A percentile compares a stretch with the other conserved stretches of the same genome.
Conservation (phyloP, 2,329 filamentous ascomycete species). For the Stachybotrys echinatus region DNA sequence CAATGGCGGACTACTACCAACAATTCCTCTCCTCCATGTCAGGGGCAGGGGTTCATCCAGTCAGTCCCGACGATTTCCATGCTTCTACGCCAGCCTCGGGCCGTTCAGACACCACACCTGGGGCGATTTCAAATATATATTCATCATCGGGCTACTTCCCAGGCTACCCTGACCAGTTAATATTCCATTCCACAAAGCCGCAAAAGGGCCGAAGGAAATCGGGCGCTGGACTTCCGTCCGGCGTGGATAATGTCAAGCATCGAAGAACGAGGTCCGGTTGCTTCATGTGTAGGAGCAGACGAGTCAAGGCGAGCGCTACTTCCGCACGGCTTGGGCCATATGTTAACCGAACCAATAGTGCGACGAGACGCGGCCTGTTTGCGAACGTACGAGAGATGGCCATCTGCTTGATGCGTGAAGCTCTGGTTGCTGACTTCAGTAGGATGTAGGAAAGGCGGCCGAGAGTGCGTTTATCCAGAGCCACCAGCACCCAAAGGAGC, state of each 20-base stretch:
- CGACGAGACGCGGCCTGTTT: constrained; percentile 81
- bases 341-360: constrained; percentile 53
- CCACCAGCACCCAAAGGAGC: constrained; percentile 41
- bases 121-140: constrained; percentile 36
- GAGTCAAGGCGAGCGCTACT: constrained; percentile 63
- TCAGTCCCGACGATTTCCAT: constrained; percentile 33
- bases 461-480: constrained; percentile 88
- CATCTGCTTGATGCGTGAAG: background rate
- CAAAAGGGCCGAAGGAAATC: constrained; percentile 49
- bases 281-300: constrained; percentile 80
- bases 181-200: constrained; percentile 40
- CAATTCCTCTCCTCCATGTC: constrained; percentile 50
- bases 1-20: constrained; percentile 53
- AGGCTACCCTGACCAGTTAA: constrained; percentile 44
- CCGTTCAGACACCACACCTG: constrained; percentile 19
- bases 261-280: constrained; percentile 90
- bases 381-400: constrained; percentile 57
- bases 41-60: constrained; percentile 34
- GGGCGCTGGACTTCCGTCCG: constrained; percentile 34
- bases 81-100: constrained; percentile 28
- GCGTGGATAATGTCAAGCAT: constrained; percentile 73
- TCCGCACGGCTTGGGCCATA: background rate
- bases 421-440: constrained; percentile 1
- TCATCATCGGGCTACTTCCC: constrained; percentile 44
- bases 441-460: constrained; percentile 88